A percentile compares a stretch with the other conserved stretches of the same genome.
These are phyloP conservation scores for Microbotryum intermedium DNA, from an alignment of 1,284 basidiomycete species.

Conservation along the genomic window DNA sequence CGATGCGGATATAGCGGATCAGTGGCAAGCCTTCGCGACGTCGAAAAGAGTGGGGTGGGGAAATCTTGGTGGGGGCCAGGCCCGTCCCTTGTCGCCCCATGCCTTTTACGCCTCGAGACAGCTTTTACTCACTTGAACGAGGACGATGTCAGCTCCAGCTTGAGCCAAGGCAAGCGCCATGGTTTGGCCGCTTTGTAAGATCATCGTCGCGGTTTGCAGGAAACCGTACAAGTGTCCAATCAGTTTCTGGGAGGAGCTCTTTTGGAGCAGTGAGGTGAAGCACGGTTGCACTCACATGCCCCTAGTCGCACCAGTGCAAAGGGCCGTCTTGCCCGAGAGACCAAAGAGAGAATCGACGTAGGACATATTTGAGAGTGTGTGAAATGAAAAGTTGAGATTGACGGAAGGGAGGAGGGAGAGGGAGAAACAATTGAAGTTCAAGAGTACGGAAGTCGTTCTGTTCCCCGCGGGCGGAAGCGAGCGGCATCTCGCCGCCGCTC, in stretches of 20 bases:
- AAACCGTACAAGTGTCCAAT: background rate
- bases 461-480: no score
- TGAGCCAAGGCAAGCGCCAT: slow-evolving; percentile 45
- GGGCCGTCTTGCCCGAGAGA: slow-evolving; percentile 44
- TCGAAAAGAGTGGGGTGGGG: background rate
- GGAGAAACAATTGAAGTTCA: no score
- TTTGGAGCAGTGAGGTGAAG: background rate
- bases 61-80: slow-evolving; percentile 10
- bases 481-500: no score
- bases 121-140: slow-evolving; percentile 43
- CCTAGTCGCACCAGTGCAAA: slow-evolving; percentile 35
- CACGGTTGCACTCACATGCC: slow-evolving; percentile 2
- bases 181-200: slow-evolving; percentile 35
- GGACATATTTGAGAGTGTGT: background rate
- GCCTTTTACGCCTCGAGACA: no score
- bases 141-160: slow-evolving; percentile 66
- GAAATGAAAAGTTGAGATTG: no score
- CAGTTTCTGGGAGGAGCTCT: background rate
- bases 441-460: no score
- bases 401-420: no score
- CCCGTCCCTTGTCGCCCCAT: no score
- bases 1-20: slow-evolving; percentile 33
- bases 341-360: slow-evolving; percentile 40
- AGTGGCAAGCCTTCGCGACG: background rate
- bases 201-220: slow-evolving; percentile 14